These are phyloP conservation scores for Calocybe gangraenosa DNA, from an alignment of 768 basidiomycete genomes.

Conservation along the genomic window DNA sequence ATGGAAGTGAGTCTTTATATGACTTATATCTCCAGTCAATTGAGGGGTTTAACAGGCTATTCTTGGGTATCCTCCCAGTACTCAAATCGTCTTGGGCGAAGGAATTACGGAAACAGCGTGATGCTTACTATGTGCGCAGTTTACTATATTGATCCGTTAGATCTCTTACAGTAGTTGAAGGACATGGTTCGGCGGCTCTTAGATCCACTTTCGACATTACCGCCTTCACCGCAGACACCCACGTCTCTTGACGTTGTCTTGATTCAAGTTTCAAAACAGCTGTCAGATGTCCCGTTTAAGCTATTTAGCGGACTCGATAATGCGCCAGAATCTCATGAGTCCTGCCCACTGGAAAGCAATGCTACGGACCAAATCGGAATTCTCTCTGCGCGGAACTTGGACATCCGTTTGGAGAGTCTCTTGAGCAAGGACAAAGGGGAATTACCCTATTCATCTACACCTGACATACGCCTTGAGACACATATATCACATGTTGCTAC, in stretches of 20 bases:
- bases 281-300: conserved; percentile 48
- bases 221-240: conserved; percentile 36
- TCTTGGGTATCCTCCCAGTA: conserved; percentile 58
- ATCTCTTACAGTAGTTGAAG: conserved; percentile 30
- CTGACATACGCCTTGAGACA: conserved; percentile 34
- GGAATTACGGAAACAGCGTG: conserved; percentile 56
- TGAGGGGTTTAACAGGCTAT: conserved; percentile 35
- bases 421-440: conserved; percentile 28
- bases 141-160: not conserved
- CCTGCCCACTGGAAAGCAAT: conserved; percentile 48
- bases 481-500: conserved; percentile 35
- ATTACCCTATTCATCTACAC: conserved; percentile 30
- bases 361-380: conserved; percentile 46
- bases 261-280: conserved; percentile 47
- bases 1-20: conserved; percentile 58
- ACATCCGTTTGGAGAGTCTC: conserved; percentile 47
- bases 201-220: conserved; percentile 43
- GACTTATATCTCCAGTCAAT: conserved; percentile 4
- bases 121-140: conserved; percentile 65
- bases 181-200: conserved; percentile 66
- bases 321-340: conserved; percentile 39
- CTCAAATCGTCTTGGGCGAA: conserved; percentile 55
- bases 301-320: conserved; percentile 48
- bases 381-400: conserved; percentile 46
- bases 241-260: conserved; percentile 44